phyloP scores from a whole-genome alignment of 2,329 filamentous ascomycete genomes.

The Allantophomopsis cytisporea region DNA sequence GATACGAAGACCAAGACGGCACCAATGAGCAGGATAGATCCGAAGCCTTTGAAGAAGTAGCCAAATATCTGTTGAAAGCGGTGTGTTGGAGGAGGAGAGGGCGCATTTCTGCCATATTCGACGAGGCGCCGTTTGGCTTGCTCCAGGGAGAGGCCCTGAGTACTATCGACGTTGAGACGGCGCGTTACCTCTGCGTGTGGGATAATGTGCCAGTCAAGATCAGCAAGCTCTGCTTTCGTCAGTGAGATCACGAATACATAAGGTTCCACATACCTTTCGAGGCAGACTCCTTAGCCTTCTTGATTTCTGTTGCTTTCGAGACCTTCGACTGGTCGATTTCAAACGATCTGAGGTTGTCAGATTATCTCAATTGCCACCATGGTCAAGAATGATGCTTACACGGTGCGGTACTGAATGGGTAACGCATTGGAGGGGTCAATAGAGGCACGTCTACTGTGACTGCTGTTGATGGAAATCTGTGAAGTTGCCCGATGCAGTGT shows the following conservation, averaged over 20 bases:
- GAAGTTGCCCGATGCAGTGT: constrained; percentile 12
- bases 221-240: constrained; percentile 34
- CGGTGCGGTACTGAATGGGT: constrained; percentile 40
- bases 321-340: constrained; percentile 41
- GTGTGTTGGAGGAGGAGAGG: constrained; percentile 49
- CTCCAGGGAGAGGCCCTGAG: constrained; percentile 43
- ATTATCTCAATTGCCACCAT: no score
- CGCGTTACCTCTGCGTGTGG: constrained; percentile 41
- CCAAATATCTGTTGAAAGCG: constrained; percentile 42
- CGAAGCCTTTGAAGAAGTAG: constrained; percentile 71
- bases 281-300: constrained; percentile 27
- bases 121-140: constrained; percentile 38
- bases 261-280: constrained; percentile 24
- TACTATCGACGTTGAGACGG: constrained; percentile 40
- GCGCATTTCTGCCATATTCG: constrained; percentile 54
- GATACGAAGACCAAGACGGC: constrained; percentile 62
- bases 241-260: constrained; percentile 6
- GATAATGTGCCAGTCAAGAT: constrained; percentile 56
- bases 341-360: constrained; percentile 26
- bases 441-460: constrained; percentile 13
- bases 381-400: constrained; percentile 16
- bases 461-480: constrained; percentile 14
- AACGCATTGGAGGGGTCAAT: constrained; percentile 27
- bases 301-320: constrained; percentile 24
- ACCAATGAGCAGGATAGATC: constrained; percentile 54